A percentile compares a stretch with the other conserved stretches of the same genome.
These are phyloP conservation scores for Fomitopsis schrenkii DNA, from an alignment of 1,284 basidiomycete genomes.

Conservation along the genomic window DNA sequence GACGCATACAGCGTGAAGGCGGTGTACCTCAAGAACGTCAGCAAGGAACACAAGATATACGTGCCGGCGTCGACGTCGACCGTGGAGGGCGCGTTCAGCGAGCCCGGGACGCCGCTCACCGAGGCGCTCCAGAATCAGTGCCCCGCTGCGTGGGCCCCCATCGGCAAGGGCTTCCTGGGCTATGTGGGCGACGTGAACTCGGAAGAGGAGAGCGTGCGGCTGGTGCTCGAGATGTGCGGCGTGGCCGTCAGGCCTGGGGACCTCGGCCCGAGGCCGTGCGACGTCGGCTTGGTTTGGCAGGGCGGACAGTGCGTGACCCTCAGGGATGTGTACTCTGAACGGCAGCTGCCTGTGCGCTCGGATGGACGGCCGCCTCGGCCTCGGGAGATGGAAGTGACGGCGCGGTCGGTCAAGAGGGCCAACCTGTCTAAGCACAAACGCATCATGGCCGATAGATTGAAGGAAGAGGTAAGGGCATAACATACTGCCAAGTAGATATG, in stretches of 20 bases:
- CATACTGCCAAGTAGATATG: background rate
- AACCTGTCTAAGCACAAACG: slow-evolving; percentile 5
- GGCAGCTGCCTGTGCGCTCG: background rate
- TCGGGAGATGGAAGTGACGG: slow-evolving; percentile 10
- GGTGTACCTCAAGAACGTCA: slow-evolving; percentile 11
- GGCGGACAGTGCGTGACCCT: background rate
- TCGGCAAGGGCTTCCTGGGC: slow-evolving; percentile 16
- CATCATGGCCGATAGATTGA: slow-evolving; percentile 4
- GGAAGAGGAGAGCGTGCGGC: slow-evolving; percentile 13
- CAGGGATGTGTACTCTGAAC: slow-evolving; percentile 3
- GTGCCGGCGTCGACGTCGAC: slow-evolving; percentile 10
- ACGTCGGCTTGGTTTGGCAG: background rate
- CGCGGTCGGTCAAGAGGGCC: slow-evolving; percentile 8
- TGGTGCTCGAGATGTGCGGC: slow-evolving; percentile 19
- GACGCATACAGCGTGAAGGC: slow-evolving; percentile 16
- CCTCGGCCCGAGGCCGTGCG: slow-evolving; percentile 6
- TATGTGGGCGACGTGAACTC: slow-evolving; percentile 20
- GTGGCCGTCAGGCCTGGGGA: slow-evolving; percentile 14
- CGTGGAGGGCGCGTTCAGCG: slow-evolving; percentile 12
- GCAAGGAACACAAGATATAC: slow-evolving; percentile 12
- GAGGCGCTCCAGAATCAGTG: slow-evolving; percentile 10
- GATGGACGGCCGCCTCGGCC: background rate
- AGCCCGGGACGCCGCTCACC: background rate
- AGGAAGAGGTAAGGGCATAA: slow-evolving; percentile 4
- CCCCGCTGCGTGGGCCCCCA: slow-evolving; percentile 14